Evolutionary conservation across 2,329 filamentous ascomycete species (phyloP).

Genomic region (Pyrenochaeta sp.): DNA sequence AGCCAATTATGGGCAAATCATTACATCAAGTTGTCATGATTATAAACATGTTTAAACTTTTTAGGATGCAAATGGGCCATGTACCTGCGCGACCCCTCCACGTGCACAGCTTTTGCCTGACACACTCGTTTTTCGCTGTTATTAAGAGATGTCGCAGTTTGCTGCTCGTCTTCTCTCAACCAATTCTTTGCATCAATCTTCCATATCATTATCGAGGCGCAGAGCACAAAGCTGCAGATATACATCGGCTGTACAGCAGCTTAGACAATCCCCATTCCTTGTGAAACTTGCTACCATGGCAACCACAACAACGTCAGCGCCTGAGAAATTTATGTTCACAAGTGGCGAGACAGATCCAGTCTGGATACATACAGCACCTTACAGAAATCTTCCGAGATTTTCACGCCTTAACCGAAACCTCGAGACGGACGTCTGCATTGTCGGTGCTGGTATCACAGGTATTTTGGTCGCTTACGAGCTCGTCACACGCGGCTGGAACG

Average conservation of each 20-base stretch:
- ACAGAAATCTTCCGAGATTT: constrained; percentile 56
- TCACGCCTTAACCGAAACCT: constrained; percentile 54
- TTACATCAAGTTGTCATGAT: constrained; percentile 25
- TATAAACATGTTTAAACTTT: constrained; percentile 7
- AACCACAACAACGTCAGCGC: constrained; percentile 22
- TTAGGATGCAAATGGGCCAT: constrained; percentile 1
- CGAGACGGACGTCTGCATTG: constrained; percentile 59
- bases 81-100: constrained; percentile 7
- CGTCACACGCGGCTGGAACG: constrained; percentile 58
- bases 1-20: constrained; percentile 13
- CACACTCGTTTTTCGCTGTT: not conserved
- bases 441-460: constrained; percentile 64
- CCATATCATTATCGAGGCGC: constrained; percentile 5
- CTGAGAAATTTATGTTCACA: constrained; percentile 54
- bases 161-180: constrained; percentile 15
- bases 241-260: constrained; percentile 1
- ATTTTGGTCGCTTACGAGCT: constrained; percentile 64
- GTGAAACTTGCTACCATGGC: constrained; percentile 23
- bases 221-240: constrained; percentile 3
- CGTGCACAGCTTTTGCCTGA: constrained; percentile 3
- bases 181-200: constrained; percentile 9
- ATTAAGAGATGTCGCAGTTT: constrained; percentile 24
- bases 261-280: not conserved
- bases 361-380: constrained; percentile 62
- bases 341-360: constrained; percentile 62